Percentiles rank a stretch among this genome's conserved stretches.
Evolutionary conservation across 2,329 filamentous ascomycete species (phyloP).

Genomic region (Endocalyx cinctus): DNA sequence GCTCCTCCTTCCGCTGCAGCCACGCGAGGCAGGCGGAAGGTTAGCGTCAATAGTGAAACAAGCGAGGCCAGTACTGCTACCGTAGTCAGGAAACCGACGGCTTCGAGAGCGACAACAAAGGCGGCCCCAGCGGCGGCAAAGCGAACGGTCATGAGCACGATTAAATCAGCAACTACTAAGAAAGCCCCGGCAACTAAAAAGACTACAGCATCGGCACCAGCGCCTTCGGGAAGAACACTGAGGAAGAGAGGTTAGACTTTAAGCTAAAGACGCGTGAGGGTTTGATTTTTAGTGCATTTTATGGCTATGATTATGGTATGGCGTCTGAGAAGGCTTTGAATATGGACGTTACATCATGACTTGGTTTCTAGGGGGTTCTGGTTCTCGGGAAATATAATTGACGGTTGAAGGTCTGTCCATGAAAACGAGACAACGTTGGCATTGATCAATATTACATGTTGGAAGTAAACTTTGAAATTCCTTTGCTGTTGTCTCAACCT

Average conservation of each 20-base stretch:
- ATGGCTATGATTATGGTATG: conserved; percentile 3
- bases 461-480: no score
- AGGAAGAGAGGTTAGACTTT: conserved; percentile 44
- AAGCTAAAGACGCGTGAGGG: not conserved
- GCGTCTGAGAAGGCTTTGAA: conserved; percentile 7
- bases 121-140: conserved; percentile 38
- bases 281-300: not conserved
- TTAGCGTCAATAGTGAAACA: conserved; percentile 57
- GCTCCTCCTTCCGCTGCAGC: conserved; percentile 33
- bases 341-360: no score
- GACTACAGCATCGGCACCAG: conserved; percentile 33
- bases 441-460: no score
- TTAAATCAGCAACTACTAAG: conserved; percentile 46
- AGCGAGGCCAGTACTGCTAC: conserved; percentile 63
- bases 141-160: conserved; percentile 50
- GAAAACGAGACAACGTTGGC: no score
- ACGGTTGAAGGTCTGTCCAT: no score
- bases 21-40: conserved; percentile 46
- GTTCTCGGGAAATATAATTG: not conserved
- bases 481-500: no score
- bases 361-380: no score
- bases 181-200: conserved; percentile 44
- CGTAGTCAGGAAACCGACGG: conserved; percentile 50
- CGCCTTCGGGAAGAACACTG: conserved; percentile 46
- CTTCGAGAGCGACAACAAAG: conserved; percentile 32